Conservation (phyloP, 768 basidiomycete species). For the Leccinum subgranulosum region DNA sequence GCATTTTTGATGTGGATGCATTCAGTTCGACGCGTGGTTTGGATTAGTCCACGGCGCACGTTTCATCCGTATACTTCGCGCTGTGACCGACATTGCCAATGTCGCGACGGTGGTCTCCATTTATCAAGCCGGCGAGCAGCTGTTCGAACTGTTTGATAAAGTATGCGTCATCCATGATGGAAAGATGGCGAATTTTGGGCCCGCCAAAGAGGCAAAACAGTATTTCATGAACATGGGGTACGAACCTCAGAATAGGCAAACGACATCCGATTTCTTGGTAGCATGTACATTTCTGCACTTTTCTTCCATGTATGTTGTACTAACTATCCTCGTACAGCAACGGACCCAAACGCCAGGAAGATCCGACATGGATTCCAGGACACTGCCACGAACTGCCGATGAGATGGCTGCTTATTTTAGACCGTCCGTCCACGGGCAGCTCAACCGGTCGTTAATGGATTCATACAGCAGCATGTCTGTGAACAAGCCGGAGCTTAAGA, state of each 20-base stretch:
- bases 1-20: not conserved
- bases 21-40: constrained; percentile 63
- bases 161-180: constrained; percentile 9
- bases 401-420: constrained; percentile 55
- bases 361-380: constrained; percentile 38
- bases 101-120: constrained; percentile 72
- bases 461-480: constrained; percentile 44
- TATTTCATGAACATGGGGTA: constrained; percentile 32
- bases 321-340: constrained; percentile 31
- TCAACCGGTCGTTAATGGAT: constrained; percentile 46
- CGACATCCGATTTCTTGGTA: constrained; percentile 59
- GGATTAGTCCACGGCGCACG: constrained; percentile 68
- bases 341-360: constrained; percentile 58
- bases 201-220: not conserved
- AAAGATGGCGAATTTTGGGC: constrained; percentile 8
- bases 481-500: constrained; percentile 40
- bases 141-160: constrained; percentile 63
- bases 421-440: constrained; percentile 36
- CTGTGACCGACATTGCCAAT: constrained; percentile 55
- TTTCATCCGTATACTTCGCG: constrained; percentile 63
- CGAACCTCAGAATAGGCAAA: constrained; percentile 52
- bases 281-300: constrained; percentile 36
- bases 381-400: constrained; percentile 48
- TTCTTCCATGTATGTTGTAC: not conserved
- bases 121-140: constrained; percentile 76